Evolutionary conservation across 2,329 filamentous ascomycete species (phyloP).

Genomic region (Gyromitra esculenta): DNA sequence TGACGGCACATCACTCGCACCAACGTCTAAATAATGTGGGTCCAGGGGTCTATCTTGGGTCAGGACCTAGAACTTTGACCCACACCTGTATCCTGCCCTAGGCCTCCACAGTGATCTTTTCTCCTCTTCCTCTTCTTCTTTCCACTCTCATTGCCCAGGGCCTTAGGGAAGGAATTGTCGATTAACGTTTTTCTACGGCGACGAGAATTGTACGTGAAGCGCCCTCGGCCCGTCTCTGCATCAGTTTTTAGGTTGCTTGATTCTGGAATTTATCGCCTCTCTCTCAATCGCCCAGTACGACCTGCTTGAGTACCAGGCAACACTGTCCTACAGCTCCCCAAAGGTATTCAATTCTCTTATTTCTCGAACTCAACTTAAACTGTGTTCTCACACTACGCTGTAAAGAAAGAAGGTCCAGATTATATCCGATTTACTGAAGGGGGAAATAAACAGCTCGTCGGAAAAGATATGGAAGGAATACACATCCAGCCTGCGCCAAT

Average conservation of each 20-base stretch:
- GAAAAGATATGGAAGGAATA: conserved; percentile 35
- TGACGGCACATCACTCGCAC: conserved; percentile 36
- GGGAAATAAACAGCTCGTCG: not conserved
- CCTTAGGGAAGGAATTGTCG: conserved; percentile 10
- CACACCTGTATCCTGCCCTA: not conserved
- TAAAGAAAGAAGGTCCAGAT: not conserved
- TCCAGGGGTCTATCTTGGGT: conserved; percentile 17
- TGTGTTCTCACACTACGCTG: not conserved
- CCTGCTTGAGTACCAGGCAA: conserved; percentile 25
- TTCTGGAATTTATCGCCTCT: not conserved
- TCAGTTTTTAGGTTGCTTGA: conserved; percentile 19
- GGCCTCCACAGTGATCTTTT: not conserved
- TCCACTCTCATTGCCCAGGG: conserved; percentile 6
- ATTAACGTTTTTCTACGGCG: conserved; percentile 16
- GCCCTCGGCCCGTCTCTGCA: conserved; percentile 15
- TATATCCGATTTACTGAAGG: not conserved
- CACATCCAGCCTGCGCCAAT: conserved; percentile 12
- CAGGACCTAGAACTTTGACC: conserved; percentile 15
- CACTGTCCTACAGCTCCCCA: conserved; percentile 1
- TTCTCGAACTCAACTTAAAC: conserved; percentile 18
- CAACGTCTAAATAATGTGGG: not conserved
- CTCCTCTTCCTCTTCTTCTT: not conserved
- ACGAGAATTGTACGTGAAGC: conserved; percentile 12
- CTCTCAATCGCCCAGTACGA: not conserved
- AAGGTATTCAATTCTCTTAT: conserved; percentile 3